Base-by-base conservation (phyloP, 257 asterid genomes). In the Nicotiana noctiflora region DNA sequence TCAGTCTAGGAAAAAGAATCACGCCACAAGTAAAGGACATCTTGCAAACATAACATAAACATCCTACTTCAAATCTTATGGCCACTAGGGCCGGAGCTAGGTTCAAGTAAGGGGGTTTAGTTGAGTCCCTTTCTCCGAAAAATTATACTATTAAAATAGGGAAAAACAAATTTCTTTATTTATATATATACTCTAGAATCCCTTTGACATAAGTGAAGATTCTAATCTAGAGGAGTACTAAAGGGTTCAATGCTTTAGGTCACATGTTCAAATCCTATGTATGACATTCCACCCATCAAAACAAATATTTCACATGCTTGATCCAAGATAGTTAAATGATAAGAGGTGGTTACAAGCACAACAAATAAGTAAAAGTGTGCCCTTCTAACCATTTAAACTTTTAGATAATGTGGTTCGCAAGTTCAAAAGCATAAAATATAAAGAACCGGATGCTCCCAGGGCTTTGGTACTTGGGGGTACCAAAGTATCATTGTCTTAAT, bases 291-390 rank as follows among this genome's bases (percentile, higher is more conserved):
- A 34, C 29, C 27, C 52, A 34, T 1, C 29, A 18, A 66, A 66
- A 67, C 76, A 34, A 37, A 65, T 34, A 2, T 40, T 68, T 68
- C 77, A 68, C 77, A 68, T 68, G 6, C 77, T n/a, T 68, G 57
- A 68, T 68, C 57, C 77, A 40, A 68, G 57, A 40, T 18, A 40
- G n/a, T 40, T 37, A 37, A 68, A 68, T 40, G 1, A 0, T 19
- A 52, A 68, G 4, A 68, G 32, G 56, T 2, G 0, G 34, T 40
- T 19, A 29, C 34, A 68, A 37, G n/a, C 32, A 37, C 19, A 19
- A 68, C 57, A 68, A 40, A 68, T 40, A 40, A 19, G 37, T 37
- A 8, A 17, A 17, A 10, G n/a, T 12, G 12, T 40, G 13, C 53
- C 76, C 10, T 34, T 67, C 12, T 67, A 67, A 9, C 76, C 0